phyloP scores from a whole-genome alignment of 148 eudicot genomes.

The Vaccinium myrtillus region DNA sequence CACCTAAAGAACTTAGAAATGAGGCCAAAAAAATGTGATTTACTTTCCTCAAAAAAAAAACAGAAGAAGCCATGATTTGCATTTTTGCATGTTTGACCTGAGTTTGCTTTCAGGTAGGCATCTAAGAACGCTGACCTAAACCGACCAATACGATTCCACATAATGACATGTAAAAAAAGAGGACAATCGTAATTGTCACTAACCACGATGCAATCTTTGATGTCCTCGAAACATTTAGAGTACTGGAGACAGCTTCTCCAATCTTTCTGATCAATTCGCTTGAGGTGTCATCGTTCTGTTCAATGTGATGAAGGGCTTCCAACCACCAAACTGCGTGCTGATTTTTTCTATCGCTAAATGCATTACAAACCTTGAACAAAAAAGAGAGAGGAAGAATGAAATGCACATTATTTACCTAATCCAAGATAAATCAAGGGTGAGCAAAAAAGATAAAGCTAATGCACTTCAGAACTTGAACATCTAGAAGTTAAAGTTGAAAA shows the following conservation, averaged over 20 bases:
- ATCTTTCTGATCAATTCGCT: constrained; percentile 60
- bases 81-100: background rate
- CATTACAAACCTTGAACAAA: constrained; percentile 51
- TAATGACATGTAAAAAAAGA: background rate
- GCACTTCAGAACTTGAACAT: background rate
- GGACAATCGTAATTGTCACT: constrained; percentile 22
- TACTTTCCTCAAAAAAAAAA: background rate
- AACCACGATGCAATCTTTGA: constrained; percentile 57
- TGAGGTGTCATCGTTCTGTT: constrained; percentile 56
- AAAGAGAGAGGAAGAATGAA: constrained; percentile 5
- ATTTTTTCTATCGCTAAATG: constrained; percentile 37
- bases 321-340: constrained; percentile 72
- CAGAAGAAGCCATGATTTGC: background rate
- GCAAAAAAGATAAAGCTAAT: background rate
- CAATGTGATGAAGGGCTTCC: constrained; percentile 64
- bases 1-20: background rate
- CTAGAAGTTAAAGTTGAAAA: background rate
- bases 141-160: background rate
- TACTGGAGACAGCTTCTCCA: constrained; percentile 68
- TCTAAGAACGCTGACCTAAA: background rate
- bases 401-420: background rate
- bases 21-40: background rate
- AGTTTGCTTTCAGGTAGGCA: constrained; percentile 4
- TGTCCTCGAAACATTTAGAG: constrained; percentile 49
- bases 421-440: constrained; percentile 8